Percentiles rank a stretch among this genome's conserved stretches.
Conservation (phyloP, 1,284 basidiomycete genomes). For the Heterobasidion annosum region DNA sequence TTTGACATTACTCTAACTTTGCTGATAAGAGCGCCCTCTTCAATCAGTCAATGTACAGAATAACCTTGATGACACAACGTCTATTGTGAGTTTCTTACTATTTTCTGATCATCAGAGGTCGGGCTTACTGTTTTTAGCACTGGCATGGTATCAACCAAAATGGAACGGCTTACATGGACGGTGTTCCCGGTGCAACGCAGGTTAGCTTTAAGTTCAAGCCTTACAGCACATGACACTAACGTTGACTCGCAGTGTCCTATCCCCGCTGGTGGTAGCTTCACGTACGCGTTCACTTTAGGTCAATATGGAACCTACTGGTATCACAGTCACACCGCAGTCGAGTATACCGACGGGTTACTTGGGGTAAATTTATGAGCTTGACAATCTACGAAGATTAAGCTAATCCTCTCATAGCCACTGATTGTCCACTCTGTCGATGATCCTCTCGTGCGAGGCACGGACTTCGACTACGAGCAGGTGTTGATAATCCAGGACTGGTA, state of each 20-base stretch:
- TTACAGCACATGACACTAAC: too few species aligned
- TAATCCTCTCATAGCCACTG: not conserved
- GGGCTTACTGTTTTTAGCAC: not conserved
- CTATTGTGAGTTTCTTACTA: not conserved
- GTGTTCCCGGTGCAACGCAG: not conserved
- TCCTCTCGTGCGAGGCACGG: not conserved
- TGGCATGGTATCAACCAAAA: not conserved
- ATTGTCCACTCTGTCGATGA: not conserved
- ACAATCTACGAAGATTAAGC: not conserved
- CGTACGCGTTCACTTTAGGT: not conserved
- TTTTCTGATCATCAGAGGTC: not conserved
- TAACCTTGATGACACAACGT: not conserved
- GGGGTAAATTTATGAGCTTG: not conserved
- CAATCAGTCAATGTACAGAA: not conserved
- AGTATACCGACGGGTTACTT: not conserved
- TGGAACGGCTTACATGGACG: not conserved
- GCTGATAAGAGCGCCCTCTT: not conserved
- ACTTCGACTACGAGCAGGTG: not conserved
- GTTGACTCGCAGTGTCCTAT: not conserved
- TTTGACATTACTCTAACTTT: not conserved
- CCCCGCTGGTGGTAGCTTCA: not conserved
- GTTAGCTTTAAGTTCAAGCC: not conserved
- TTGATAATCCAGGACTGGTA: not conserved
- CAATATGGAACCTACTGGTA: not conserved
- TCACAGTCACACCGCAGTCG: not conserved